Evolutionary conservation across 495 filamentous ascomycete genomes (phyloP).

Genomic region (Thermochaetoides thermophila): DNA sequence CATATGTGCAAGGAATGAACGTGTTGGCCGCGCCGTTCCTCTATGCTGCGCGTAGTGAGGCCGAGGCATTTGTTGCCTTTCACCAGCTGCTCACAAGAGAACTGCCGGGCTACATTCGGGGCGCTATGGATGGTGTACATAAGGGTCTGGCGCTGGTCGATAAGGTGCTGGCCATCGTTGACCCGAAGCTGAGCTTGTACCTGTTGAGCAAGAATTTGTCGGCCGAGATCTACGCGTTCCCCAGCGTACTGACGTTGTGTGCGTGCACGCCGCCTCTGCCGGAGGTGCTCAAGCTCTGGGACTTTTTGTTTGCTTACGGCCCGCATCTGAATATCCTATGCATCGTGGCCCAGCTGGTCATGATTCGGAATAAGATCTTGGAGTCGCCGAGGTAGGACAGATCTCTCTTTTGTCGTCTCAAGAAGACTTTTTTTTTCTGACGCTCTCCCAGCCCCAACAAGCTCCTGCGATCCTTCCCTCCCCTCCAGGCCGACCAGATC

Average conservation of each 20-base stretch:
- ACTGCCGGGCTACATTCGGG: slow-evolving; percentile 85
- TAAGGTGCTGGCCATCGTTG: slow-evolving; percentile 74
- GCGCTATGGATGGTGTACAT: slow-evolving; percentile 96
- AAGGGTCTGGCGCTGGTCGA: slow-evolving; percentile 83
- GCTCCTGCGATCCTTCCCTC: slow-evolving; percentile 77
- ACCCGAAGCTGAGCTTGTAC: slow-evolving; percentile 71
- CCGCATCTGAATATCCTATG: slow-evolving; percentile 89
- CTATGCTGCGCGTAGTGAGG: slow-evolving; percentile 87
- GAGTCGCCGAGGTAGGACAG: slow-evolving; percentile 59
- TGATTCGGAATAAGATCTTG: slow-evolving; percentile 73
- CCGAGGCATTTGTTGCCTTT: slow-evolving; percentile 86
- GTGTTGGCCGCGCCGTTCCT: slow-evolving; percentile 97
- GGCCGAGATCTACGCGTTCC: slow-evolving; percentile 95
- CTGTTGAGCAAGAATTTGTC: slow-evolving; percentile 73
- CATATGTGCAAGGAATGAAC: slow-evolving; percentile 98
- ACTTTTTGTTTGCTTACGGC: slow-evolving; percentile 93
- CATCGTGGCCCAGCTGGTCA: slow-evolving; percentile 88
- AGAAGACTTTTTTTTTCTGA: slow-evolving; percentile 6
- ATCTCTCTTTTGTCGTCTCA: not conserved
- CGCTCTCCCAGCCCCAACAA: slow-evolving; percentile 59
- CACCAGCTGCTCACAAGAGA: slow-evolving; percentile 77
- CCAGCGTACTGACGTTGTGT: slow-evolving; percentile 84
- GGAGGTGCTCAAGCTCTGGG: slow-evolving; percentile 91
- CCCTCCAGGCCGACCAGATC: slow-evolving; percentile 64
- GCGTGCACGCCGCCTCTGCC: slow-evolving; percentile 95